phyloP scores from a whole-genome alignment of 352 stramenopile species.

The Pythium myriotylum region DNA sequence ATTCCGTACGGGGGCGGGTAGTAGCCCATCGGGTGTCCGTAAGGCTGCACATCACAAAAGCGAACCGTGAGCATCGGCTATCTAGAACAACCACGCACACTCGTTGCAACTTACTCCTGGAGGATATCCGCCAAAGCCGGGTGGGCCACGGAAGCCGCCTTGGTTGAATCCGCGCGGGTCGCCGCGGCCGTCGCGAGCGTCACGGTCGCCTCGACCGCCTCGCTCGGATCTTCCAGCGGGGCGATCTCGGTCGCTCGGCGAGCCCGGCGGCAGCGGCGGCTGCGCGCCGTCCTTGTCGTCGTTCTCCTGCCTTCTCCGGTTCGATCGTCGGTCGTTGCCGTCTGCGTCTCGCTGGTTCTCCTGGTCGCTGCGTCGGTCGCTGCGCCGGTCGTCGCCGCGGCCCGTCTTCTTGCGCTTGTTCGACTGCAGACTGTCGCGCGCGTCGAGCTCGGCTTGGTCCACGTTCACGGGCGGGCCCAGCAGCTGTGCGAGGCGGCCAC shows the following conservation, averaged over 20 bases:
- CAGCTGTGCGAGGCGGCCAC: constrained; percentile 40
- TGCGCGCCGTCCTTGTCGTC: constrained; percentile 26
- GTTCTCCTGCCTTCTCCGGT: constrained; percentile 30
- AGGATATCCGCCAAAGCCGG: constrained; percentile 64
- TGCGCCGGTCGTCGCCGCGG: constrained; percentile 25
- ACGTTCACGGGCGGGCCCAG: constrained; percentile 78
- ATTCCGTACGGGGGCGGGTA: constrained; percentile 73
- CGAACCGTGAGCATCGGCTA: constrained; percentile 7
- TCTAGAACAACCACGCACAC: neutral
- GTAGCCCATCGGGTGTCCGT: constrained; percentile 67
- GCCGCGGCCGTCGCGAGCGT: constrained; percentile 16
- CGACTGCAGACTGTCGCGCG: constrained; percentile 52
- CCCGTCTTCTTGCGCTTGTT: constrained; percentile 66
- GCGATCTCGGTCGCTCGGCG: constrained; percentile 16
- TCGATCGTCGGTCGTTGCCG: constrained; percentile 26
- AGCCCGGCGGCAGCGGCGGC: constrained; percentile 37
- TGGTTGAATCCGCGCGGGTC: constrained; percentile 34
- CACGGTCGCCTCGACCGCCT: constrained; percentile 16
- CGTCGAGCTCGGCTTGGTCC: constrained; percentile 76
- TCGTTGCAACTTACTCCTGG: constrained; percentile 39
- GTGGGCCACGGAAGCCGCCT: constrained; percentile 59
- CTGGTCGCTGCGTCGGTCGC: constrained; percentile 23
- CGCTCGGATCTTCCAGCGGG: constrained; percentile 25
- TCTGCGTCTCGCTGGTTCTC: constrained; percentile 33
- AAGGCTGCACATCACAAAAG: constrained; percentile 42